A percentile compares a stretch with the other conserved stretches of the same genome.
phyloP scores from a whole-genome alignment of 2,329 filamentous ascomycete species.

The Colletotrichum sp. region DNA sequence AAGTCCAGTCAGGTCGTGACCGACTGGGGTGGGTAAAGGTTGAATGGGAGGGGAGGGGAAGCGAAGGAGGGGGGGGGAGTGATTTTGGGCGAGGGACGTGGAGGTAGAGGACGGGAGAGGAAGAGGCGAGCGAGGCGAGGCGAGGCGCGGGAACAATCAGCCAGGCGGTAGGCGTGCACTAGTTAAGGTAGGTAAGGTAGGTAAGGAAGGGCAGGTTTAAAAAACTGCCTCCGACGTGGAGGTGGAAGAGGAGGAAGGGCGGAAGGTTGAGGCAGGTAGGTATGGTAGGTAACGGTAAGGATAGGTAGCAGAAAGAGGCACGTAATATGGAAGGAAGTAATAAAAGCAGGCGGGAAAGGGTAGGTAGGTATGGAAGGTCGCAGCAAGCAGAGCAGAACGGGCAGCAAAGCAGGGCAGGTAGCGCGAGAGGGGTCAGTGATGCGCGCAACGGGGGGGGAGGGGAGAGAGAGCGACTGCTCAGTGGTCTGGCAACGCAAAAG shows the following conservation, averaged over 20 bases:
- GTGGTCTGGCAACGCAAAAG: slow-evolving; percentile 1
- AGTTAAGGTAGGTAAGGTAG: neutral
- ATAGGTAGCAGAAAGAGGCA: neutral
- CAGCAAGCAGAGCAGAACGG: neutral
- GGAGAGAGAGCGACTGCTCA: neutral
- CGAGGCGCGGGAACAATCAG: neutral
- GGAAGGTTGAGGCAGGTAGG: neutral
- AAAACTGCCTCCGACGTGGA: neutral
- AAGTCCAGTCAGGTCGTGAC: neutral
- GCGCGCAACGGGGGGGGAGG: neutral
- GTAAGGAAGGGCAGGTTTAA: neutral
- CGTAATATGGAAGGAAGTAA: neutral
- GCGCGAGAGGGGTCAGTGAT: slow-evolving; percentile 5
- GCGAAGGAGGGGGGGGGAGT: neutral
- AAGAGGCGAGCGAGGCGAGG: neutral
- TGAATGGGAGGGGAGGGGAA: neutral
- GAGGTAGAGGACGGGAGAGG: neutral
- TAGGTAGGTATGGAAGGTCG: neutral
- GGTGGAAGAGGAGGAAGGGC: neutral
- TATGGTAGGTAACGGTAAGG: neutral
- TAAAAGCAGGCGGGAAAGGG: neutral
- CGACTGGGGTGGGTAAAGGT: neutral
- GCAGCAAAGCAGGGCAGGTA: neutral
- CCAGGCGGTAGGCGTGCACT: neutral
- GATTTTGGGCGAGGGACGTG: neutral